Evolutionary conservation across 2,329 filamentous ascomycete species (phyloP).

Genomic region (Microdochium nivale): DNA sequence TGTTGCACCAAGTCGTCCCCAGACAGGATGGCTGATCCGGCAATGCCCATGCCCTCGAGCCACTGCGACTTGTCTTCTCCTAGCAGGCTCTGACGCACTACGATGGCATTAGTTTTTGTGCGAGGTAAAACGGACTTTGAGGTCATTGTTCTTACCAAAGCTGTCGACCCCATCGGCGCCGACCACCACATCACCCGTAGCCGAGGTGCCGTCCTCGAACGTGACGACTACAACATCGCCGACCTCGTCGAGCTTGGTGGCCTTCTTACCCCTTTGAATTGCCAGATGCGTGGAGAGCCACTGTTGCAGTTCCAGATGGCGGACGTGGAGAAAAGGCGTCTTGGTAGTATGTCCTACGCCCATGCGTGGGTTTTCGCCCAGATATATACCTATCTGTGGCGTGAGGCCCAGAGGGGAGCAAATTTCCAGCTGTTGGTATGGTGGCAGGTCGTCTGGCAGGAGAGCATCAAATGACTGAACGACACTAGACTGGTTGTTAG

Average conservation of each 20-base stretch:
- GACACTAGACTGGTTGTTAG: background rate
- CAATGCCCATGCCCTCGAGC: background rate
- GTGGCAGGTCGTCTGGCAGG: background rate
- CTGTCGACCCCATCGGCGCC: background rate
- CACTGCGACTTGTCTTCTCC: background rate
- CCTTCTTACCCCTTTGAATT: background rate
- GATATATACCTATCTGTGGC: background rate
- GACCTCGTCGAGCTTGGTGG: background rate
- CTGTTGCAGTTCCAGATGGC: background rate
- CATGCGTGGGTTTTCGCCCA: background rate
- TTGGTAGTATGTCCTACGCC: background rate
- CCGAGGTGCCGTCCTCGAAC: conserved; percentile 1
- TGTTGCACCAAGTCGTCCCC: background rate
- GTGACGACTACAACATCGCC: background rate
- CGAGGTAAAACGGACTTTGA: background rate
- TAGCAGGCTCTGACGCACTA: background rate
- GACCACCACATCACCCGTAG: background rate
- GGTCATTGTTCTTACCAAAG: background rate
- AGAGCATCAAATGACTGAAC: background rate
- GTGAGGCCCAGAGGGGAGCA: background rate
- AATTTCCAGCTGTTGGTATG: background rate
- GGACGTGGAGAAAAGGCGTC: background rate
- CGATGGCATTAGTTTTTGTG: background rate
- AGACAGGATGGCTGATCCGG: background rate
- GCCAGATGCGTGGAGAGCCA: conserved; percentile 1